Base-by-base conservation (phyloP, 371 early-diverging fungal genomes). In the Mucor saturninus region DNA sequence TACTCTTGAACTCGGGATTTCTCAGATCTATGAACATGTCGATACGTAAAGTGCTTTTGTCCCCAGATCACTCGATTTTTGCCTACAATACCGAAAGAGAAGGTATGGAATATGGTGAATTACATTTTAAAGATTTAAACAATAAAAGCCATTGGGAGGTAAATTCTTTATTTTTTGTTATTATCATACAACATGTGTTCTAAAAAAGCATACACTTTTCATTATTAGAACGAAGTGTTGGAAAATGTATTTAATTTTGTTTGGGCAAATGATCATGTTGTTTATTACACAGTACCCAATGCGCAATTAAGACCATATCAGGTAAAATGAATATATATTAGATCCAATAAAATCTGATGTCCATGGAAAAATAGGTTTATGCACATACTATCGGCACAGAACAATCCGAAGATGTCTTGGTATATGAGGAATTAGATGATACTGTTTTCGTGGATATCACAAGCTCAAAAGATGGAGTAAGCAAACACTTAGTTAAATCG, bases 391-490 rank as follows among this genome's bases (percentile, higher is more conserved):
- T 88, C 26, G 88, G 88, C 0, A 82, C 85, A 52, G 62, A 73
- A 0, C 86, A 86, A 62, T 64, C 65, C 15, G 63, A 86, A 5
- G 91, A 92, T 63, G 58, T 81, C 1, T 72, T 89, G 5, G 72
- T 94, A 5, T 94, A 80, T 75, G 83, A 86, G 62, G 93, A 93
- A 49, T 55, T 64, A 1, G 83, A 92, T 42, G 81, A 85, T 32
- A 83, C 88, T 14, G 86, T 81, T 14, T 93, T 94, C 81, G 80
- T 94, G 2, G 94, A 94, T 71, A 85, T 94, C 26, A 86, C 90
- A 2, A 80, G 85, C 21, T 90, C 93, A 30, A 94, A 92, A 71
- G 94, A 94, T 72, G 82, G 83, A 54, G 87, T 84, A 64, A 56
- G 58, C 21, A 21, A 21, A 21, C 21, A 21, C 21, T 21, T 21